These are phyloP conservation scores for Glarea lozoyensis DNA, from an alignment of 495 filamentous ascomycete species.

Conservation along the genomic window DNA sequence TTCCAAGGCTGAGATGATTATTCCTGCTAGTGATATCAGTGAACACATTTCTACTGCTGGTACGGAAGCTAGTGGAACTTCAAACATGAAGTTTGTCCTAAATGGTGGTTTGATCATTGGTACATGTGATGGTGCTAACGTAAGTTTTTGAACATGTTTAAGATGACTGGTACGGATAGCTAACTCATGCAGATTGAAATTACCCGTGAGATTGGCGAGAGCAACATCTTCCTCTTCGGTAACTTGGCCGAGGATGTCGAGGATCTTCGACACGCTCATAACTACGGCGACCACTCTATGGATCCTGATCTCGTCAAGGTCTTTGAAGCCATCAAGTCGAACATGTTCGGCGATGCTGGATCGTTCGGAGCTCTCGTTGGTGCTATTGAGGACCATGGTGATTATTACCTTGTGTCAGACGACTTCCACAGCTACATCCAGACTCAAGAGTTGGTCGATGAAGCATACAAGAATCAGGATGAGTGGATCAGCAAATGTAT, in stretches of 20 bases:
- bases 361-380: conserved; percentile 74
- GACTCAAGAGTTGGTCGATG: conserved; percentile 83
- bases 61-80: conserved; percentile 63
- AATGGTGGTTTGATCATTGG: conserved; percentile 97
- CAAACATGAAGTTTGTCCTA: conserved; percentile 98
- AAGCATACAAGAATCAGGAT: conserved; percentile 82
- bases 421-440: conserved; percentile 91
- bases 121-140: conserved; percentile 95
- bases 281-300: conserved; percentile 67
- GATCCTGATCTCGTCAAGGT: conserved; percentile 69
- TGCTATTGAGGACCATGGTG: conserved; percentile 82
- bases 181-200: conserved; percentile 70
- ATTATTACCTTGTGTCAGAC: conserved; percentile 95
- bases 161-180: not conserved
- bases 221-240: conserved; percentile 98
- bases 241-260: conserved; percentile 96
- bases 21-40: conserved; percentile 88
- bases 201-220: conserved; percentile 89
- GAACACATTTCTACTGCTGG: conserved; percentile 98
- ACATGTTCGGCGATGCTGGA: conserved; percentile 65
- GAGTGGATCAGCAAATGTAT: conserved; percentile 89
- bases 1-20: conserved; percentile 96
- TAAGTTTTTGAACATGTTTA: conserved; percentile 34
- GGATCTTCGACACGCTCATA: conserved; percentile 85
- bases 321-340: conserved; percentile 69